Base-by-base conservation (phyloP, 2,329 filamentous ascomycete genomes). In the Fusarium heterosporum region DNA sequence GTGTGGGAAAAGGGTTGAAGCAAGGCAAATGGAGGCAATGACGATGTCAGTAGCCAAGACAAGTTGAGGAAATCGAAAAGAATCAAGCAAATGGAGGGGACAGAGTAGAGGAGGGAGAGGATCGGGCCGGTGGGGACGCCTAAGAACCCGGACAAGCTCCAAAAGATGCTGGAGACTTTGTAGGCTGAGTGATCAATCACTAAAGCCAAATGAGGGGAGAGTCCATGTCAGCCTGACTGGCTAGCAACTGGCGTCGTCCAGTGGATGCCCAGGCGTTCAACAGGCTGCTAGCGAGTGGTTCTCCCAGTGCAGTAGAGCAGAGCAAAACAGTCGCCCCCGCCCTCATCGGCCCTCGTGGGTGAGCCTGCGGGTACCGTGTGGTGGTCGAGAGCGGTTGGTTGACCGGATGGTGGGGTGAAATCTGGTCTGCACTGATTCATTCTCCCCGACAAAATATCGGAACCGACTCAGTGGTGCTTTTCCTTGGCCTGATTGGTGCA, bases 401-500 rank as follows among this genome's bases (percentile, higher is more conserved):
- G 29, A 56, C 41, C 40, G 39, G 59, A 55, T 59, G 52, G 65
- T 66, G 65, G 65, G 64, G 54, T 53, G 64, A 68, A 61, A 41
- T 32, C 47, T 56, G 55, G 43, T 25, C 49, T 58, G 64, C 56
- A 32, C 66, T 59, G 54, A 70, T 61, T 66, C 66, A 64, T 54
- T 55, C 53, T 70, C 61, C 57, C 69, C 71, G 71, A 72, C 71
- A 72, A 73, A 73, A 70, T 66, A 68, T 73, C 71, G 71, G 66
- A 65, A 73, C 57, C 56, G 64, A 68, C 59, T 70, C 63, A 57
- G 69, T 69, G 64, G 66, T 69, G 62, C 48, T 67, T 64, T 50
- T 45, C 28, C 30, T 22, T 36, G 22, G 26, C 42, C 55, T 71
- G 63, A 71, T 73, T 73, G 71, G 68, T 50, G 53, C 40, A 17